Percentiles rank a stretch among this genome's conserved stretches.
Evolutionary conservation across 2,329 filamentous ascomycete genomes (phyloP).

Genomic region (Diplodia scrobiculata): DNA sequence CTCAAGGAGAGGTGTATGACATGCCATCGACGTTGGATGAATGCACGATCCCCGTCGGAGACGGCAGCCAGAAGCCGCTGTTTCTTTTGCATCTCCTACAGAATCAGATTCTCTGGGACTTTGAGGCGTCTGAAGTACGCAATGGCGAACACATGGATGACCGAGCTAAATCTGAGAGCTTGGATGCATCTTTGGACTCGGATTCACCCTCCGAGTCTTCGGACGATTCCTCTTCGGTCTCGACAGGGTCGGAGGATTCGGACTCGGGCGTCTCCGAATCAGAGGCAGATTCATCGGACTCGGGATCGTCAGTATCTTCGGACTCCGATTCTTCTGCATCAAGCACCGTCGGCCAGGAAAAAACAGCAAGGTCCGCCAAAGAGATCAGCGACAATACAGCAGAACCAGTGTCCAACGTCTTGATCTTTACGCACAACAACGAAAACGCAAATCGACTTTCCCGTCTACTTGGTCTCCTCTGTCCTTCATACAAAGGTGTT

Average conservation of each 20-base stretch:
- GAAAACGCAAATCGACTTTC: slow-evolving; percentile 85
- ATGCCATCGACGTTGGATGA: slow-evolving; percentile 58
- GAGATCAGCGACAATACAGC: neutral
- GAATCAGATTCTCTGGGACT: slow-evolving; percentile 50
- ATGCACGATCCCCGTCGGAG: slow-evolving; percentile 52
- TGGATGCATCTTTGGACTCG: slow-evolving; percentile 28
- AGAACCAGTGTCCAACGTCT: slow-evolving; percentile 49
- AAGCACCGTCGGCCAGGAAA: neutral
- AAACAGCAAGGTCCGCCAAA: slow-evolving; percentile 17
- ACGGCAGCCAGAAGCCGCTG: slow-evolving; percentile 66
- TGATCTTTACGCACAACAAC: slow-evolving; percentile 91
- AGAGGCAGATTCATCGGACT: slow-evolving; percentile 35
- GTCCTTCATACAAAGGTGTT: slow-evolving; percentile 58
- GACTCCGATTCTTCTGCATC: neutral
- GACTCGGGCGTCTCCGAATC: slow-evolving; percentile 31
- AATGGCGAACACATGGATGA: neutral
- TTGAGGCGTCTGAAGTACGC: neutral
- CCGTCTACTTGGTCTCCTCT: slow-evolving; percentile 70
- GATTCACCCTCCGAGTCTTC: slow-evolving; percentile 30
- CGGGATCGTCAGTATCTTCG: slow-evolving; percentile 22
- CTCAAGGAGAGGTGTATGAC: slow-evolving; percentile 50
- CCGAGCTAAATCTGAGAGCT: neutral
- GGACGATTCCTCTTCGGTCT: slow-evolving; percentile 31
- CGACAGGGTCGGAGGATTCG: slow-evolving; percentile 33
- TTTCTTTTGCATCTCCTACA: slow-evolving; percentile 78